These are phyloP conservation scores for Nemania bipapillata DNA, from an alignment of 2,329 filamentous ascomycete genomes.

Conservation along the genomic window DNA sequence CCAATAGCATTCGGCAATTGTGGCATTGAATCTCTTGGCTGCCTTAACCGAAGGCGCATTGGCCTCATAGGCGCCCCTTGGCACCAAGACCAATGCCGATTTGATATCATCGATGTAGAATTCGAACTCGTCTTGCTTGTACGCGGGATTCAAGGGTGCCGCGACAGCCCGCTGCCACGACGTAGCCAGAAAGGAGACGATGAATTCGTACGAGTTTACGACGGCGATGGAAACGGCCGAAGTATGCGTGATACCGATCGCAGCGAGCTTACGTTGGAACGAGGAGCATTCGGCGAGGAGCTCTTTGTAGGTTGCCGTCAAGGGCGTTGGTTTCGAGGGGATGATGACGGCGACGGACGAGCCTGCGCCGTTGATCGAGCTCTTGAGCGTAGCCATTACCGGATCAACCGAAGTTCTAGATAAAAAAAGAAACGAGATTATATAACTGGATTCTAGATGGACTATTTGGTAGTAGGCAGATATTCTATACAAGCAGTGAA, in stretches of 20 bases:
- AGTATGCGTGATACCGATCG: slow-evolving; percentile 74
- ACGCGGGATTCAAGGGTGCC: slow-evolving; percentile 86
- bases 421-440: neutral
- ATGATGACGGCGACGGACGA: slow-evolving; percentile 74
- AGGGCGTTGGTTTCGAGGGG: slow-evolving; percentile 69
- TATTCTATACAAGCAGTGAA: neutral
- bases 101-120: slow-evolving; percentile 91
- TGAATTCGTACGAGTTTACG: slow-evolving; percentile 87
- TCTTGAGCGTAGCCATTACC: slow-evolving; percentile 59
- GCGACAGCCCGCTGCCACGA: slow-evolving; percentile 87
- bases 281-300: slow-evolving; percentile 72
- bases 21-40: slow-evolving; percentile 80
- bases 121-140: slow-evolving; percentile 90
- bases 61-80: slow-evolving; percentile 73
- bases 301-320: slow-evolving; percentile 76
- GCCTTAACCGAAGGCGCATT: slow-evolving; percentile 78
- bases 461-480: neutral
- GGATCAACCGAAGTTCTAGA: neutral
- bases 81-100: slow-evolving; percentile 80
- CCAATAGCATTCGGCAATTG: slow-evolving; percentile 89
- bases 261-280: slow-evolving; percentile 82
- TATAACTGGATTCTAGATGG: slow-evolving; percentile 13
- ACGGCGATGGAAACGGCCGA: slow-evolving; percentile 84
- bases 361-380: slow-evolving; percentile 60
- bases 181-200: slow-evolving; percentile 85